phyloP scores from a whole-genome alignment of 1,284 basidiomycete species.

The Trichosporon sp. region DNA sequence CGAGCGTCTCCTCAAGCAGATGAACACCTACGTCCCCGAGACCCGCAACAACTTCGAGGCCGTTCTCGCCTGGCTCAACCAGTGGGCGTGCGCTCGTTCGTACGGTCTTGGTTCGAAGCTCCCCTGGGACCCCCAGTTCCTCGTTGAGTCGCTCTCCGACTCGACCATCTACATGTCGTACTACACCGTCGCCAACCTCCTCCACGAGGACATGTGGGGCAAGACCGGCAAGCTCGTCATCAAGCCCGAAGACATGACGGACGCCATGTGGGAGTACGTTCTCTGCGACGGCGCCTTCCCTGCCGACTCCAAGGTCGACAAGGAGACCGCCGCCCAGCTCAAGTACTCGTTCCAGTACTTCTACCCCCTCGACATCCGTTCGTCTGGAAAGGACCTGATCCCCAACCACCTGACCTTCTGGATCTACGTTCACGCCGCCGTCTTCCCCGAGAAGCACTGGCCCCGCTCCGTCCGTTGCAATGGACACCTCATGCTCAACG shows the following conservation, averaged over 20 bases:
- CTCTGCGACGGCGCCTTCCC: conserved; percentile 80
- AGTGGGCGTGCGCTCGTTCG: conserved; percentile 98
- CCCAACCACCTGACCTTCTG: conserved; percentile 96
- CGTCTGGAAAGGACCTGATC: conserved; percentile 98
- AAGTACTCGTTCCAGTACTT: conserved; percentile 95
- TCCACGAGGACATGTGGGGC: conserved; percentile 81
- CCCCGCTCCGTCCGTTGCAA: conserved; percentile 90
- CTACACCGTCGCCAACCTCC: conserved; percentile 88
- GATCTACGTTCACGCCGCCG: conserved; percentile 89
- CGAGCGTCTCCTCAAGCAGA: conserved; percentile 76
- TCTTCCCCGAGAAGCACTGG: conserved; percentile 94
- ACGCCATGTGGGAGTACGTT: conserved; percentile 96
- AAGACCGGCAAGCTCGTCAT: conserved; percentile 81
- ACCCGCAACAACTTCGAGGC: conserved; percentile 90
- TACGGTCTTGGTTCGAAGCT: conserved; percentile 95
- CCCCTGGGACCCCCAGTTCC: conserved; percentile 95
- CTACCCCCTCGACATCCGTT: conserved; percentile 97
- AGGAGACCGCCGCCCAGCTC: conserved; percentile 78
- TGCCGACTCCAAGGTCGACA: conserved; percentile 62
- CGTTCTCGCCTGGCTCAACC: conserved; percentile 91
- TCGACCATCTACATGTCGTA: conserved; percentile 99
- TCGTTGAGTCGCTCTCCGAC: conserved; percentile 95
- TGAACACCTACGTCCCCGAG: conserved; percentile 88
- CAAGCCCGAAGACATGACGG: conserved; percentile 88
- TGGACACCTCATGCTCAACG: conserved; percentile 96